A percentile compares a stretch with the other conserved stretches of the same genome.
Conservation (phyloP, 1,139 yeast species). For the Debaryomyces nepalensis region DNA sequence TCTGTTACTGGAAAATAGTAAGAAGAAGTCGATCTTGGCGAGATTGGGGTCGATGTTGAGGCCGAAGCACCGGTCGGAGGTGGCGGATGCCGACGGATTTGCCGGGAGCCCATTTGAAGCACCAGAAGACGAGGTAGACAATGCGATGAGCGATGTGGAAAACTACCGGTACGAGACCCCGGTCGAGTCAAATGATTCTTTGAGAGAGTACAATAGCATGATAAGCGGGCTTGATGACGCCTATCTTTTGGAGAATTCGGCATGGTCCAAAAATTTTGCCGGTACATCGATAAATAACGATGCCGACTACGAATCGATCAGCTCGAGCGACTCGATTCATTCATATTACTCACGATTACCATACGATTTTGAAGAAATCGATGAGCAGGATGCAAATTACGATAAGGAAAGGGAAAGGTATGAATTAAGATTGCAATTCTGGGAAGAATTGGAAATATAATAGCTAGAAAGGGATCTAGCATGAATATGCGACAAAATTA, state of each 20-base stretch:
- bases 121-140: not conserved
- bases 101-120: not conserved
- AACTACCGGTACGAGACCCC: not conserved
- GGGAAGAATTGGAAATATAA: constrained; percentile 8
- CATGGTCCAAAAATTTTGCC: constrained; percentile 36
- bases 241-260: constrained; percentile 29
- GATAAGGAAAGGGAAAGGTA: constrained; percentile 42
- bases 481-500: too few species aligned
- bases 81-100: not conserved
- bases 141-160: not conserved
- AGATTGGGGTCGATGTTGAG: constrained; percentile 9
- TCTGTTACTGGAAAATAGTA: not conserved
- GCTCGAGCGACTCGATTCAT: constrained; percentile 25
- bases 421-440: constrained; percentile 41
- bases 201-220: constrained; percentile 7
- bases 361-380: constrained; percentile 17
- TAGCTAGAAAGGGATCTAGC: too few species aligned
- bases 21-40: constrained; percentile 3
- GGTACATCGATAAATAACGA: constrained; percentile 31
- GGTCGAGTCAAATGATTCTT: not conserved
- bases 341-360: constrained; percentile 23
- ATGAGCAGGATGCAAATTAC: constrained; percentile 22
- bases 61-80: constrained; percentile 2
- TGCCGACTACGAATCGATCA: constrained; percentile 20
- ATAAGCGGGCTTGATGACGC: constrained; percentile 30